Base-by-base conservation (phyloP, 2,329 filamentous ascomycete species). In the Aspergillus brunneoviolaceus region DNA sequence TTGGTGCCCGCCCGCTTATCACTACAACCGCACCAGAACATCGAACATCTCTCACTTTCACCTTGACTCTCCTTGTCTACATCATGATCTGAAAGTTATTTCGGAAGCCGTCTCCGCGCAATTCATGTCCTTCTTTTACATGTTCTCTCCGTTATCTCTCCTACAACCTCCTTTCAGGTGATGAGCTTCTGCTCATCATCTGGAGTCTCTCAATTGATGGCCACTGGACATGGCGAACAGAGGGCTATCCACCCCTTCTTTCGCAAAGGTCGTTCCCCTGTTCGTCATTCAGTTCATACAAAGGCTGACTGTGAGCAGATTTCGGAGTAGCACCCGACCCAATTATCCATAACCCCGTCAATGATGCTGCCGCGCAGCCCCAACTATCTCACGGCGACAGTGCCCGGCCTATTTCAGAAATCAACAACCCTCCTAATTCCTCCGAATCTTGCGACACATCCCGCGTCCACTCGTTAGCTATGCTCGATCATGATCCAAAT, bases 181-280 rank as follows among this genome's bases (percentile, higher is more conserved):
- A 68, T 70, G 70, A 71, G 61, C 63, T 64, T 65, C 53, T 51
- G 53, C 62, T 62, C 60, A 65, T 68, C 67, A 55, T 49, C 70
- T 73, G 68, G 66, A 65, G 49, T 57, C 62, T 64, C 60, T 10
- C 25, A 42, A 21, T 49, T 16, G 57, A 72, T 71, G 72, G 76
- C 70, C 63, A 78, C 78, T 74, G 75, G 69, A 64, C 73, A 73
- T 58, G 66, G 69, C 65, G 73, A 75, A 62, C 72, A 75, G 64
- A 74, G 69, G 53, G 70, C 69, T 53, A 69, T 79, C 58, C 75
- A 78, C 65, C 76, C 77, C 23, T 79, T 79, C 60, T 78, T 79
- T 61, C 68, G 66, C 62, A 73, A 72, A 73, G 73, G 78, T 79
- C 57, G 64, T 64, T 61, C 51, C 25, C 39, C 53, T 55, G 47